phyloP scores from a whole-genome alignment of 495 filamentous ascomycete genomes.

The Monascus purpureus region DNA sequence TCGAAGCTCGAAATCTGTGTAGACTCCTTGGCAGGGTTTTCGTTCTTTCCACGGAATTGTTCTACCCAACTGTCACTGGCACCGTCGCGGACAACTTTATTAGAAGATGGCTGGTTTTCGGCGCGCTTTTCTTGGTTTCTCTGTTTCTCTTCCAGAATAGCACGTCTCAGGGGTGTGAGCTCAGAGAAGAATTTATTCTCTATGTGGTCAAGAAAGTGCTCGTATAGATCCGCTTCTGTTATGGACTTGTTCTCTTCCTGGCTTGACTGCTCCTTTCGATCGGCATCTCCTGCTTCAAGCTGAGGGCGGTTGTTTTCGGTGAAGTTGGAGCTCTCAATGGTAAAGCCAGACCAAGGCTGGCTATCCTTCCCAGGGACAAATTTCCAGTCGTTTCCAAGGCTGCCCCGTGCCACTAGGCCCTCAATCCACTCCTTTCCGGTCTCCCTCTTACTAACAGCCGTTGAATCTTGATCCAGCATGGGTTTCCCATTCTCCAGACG shows the following conservation, averaged over 20 bases:
- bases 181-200: conserved; percentile 16
- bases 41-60: conserved; percentile 17
- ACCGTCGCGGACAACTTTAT: conserved; percentile 8
- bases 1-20: conserved; percentile 1
- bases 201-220: conserved; percentile 29
- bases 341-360: conserved; percentile 15
- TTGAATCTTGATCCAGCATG: conserved; percentile 22
- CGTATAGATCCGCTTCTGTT: conserved; percentile 33
- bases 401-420: conserved; percentile 23
- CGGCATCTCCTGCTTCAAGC: conserved; percentile 1
- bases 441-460: conserved; percentile 12
- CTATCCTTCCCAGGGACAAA: conserved; percentile 9
- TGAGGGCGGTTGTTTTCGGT: conserved; percentile 3
- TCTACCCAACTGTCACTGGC: conserved; percentile 19
- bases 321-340: conserved; percentile 8
- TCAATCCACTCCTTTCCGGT: conserved; percentile 23
- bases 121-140: conserved; percentile 7
- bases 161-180: conserved; percentile 23
- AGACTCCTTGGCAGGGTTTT: conserved; percentile 16
- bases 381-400: conserved; percentile 24
- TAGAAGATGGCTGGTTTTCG: not conserved
- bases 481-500: conserved; percentile 33
- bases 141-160: conserved; percentile 19
- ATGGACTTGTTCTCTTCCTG: conserved; percentile 7
- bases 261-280: not conserved